Conservation (phyloP, 2,329 filamentous ascomycete genomes). For the Alternaria solani region DNA sequence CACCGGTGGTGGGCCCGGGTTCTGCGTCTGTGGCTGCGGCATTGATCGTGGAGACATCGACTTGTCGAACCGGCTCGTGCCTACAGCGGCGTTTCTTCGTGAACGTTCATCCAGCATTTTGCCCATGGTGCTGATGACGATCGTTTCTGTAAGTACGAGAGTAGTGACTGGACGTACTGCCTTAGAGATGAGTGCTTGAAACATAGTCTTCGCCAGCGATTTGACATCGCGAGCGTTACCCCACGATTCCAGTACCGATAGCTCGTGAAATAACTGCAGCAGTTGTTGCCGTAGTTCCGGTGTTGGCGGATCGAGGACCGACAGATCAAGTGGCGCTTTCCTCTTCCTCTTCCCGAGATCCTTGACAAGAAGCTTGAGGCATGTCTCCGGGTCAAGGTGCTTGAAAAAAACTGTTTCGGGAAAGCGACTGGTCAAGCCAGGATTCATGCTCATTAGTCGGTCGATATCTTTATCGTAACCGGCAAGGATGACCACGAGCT, state of each 20-base stretch:
- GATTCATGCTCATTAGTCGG: conserved; percentile 66
- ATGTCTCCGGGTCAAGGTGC: conserved; percentile 41
- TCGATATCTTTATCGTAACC: conserved; percentile 75
- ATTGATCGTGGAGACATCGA: conserved; percentile 1
- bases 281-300: conserved; percentile 25
- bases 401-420: conserved; percentile 68
- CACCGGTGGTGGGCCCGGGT: conserved; percentile 5
- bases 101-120: conserved; percentile 47
- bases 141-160: conserved; percentile 31
- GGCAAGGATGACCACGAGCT: conserved; percentile 72
- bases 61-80: conserved; percentile 21
- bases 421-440: conserved; percentile 71
- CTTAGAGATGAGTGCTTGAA: conserved; percentile 43
- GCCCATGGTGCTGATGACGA: conserved; percentile 39
- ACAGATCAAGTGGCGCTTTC: conserved; percentile 40
- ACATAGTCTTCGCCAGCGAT: conserved; percentile 62
- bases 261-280: conserved; percentile 46
- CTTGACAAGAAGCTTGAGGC: conserved; percentile 51
- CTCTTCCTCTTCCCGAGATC: conserved; percentile 25
- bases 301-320: conserved; percentile 32
- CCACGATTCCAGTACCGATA: conserved; percentile 62
- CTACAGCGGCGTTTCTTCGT: conserved; percentile 28
- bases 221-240: conserved; percentile 71
- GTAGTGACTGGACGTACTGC: conserved; percentile 23
- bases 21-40: conserved; percentile 9